Evolutionary conservation across 2,329 filamentous ascomycete genomes (phyloP).

Genomic region (Fusarium sambucinum): DNA sequence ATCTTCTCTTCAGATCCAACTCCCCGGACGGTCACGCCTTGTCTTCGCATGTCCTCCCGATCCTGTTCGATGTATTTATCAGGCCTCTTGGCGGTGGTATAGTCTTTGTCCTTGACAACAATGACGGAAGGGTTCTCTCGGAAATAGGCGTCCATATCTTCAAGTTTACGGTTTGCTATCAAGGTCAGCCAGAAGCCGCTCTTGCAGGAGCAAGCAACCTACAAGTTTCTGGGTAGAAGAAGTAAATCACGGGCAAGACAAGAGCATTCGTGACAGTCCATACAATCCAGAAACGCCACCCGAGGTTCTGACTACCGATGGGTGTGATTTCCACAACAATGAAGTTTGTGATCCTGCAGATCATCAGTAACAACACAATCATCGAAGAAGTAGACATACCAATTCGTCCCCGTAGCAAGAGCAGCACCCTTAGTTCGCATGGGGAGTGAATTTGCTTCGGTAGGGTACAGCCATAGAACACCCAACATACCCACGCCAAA

Average conservation of each 20-base stretch:
- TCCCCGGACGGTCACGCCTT: not conserved
- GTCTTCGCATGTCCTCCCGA: constrained; percentile 14
- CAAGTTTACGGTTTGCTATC: constrained; percentile 43
- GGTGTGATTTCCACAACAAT: constrained; percentile 54
- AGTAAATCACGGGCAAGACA: constrained; percentile 61
- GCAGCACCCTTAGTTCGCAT: constrained; percentile 50
- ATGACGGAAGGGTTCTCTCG: constrained; percentile 56
- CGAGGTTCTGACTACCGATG: constrained; percentile 57
- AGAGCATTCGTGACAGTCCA: constrained; percentile 62
- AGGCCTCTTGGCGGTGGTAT: constrained; percentile 54
- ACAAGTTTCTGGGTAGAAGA: constrained; percentile 62
- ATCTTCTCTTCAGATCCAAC: not conserved
- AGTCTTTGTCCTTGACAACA: constrained; percentile 62
- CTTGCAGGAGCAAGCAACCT: not conserved
- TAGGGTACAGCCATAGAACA: constrained; percentile 50
- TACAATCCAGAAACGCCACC: constrained; percentile 66
- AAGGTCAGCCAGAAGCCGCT: constrained; percentile 8
- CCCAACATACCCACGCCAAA: constrained; percentile 38
- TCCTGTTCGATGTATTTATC: constrained; percentile 26
- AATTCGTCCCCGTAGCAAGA: constrained; percentile 37
- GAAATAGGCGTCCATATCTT: constrained; percentile 54
- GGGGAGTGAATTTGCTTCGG: constrained; percentile 52
- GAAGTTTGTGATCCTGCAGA: constrained; percentile 43
- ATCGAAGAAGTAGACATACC: not conserved
- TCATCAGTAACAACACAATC: not conserved